Conservation (phyloP, 1,139 yeast species). For the Magnusiomyces fungicola region DNA sequence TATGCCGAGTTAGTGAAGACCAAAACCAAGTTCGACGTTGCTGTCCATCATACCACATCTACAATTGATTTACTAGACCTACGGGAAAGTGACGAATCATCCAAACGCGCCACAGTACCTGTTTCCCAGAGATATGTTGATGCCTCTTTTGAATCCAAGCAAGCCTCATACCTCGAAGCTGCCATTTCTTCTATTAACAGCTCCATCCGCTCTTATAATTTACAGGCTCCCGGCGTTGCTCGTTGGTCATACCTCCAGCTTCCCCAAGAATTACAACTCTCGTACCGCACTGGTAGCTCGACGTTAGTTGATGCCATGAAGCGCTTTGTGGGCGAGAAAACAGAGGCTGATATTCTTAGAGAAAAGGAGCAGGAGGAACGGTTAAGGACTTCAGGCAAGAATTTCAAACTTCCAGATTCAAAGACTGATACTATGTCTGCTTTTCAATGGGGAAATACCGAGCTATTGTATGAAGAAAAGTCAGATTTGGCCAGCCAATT, state of each 20-base stretch:
- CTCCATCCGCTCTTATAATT: conserved; percentile 60
- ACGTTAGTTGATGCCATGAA: neutral
- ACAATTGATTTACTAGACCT: neutral
- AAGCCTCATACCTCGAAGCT: conserved; percentile 37
- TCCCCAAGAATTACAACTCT: conserved; percentile 42
- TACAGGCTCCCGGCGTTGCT: conserved; percentile 72
- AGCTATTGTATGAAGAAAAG: conserved; percentile 6
- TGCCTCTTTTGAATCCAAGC: conserved; percentile 37
- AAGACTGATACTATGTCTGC: neutral
- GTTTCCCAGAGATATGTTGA: neutral
- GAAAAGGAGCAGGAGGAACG: neutral
- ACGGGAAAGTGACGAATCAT: no score
- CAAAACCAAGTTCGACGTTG: conserved; percentile 3
- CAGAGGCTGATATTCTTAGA: neutral
- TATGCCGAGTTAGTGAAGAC: no score
- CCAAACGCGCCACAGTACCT: neutral
- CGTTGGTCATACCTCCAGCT: conserved; percentile 56
- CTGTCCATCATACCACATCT: neutral
- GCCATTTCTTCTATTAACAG: conserved; percentile 48
- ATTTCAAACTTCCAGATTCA: conserved; percentile 1
- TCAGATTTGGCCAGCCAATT: neutral
- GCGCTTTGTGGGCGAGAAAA: neutral
- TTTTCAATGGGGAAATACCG: neutral
- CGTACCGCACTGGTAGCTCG: neutral
- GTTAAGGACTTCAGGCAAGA: neutral